Base-by-base conservation (phyloP, 2,329 filamentous ascomycete species). In the Neonectria faginata region DNA sequence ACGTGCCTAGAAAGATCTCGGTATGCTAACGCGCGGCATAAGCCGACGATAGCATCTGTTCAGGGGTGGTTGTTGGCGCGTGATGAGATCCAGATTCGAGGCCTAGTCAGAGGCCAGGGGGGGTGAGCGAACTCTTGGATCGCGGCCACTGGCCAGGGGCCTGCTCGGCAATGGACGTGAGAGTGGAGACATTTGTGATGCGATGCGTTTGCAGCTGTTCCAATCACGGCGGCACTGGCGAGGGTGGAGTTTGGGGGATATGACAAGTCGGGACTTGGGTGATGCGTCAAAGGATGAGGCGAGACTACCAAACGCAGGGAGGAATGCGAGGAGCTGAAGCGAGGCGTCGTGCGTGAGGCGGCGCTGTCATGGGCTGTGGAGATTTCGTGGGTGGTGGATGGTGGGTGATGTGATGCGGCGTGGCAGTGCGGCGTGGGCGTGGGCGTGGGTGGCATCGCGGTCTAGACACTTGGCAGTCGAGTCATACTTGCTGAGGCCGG, bases 181-280 rank as follows among this genome's bases (percentile, higher is more conserved):
- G 6, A 36, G 53, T 52, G 53, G 53, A 11, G 45, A 16, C 27
- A 27, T 5, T 18, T 22, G 41, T 22, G 47, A 48, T 52, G 31
- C 33, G 27, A 47, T 57, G 33, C 5, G 33, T 16, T 18, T n/a
- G 39, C 3, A 41, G 39, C 36, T 25, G 25, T 56, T 29, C 44
- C 44, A 53, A 60, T 61, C 31, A 25, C 25, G 33, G 42, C 31
- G 31, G n/a, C 31, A 36, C 25, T 55, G 55, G 9, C 10, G 11
- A 57, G 31, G 42, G 39, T 51, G 25, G 31, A 57, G 31, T 25
- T 50, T 47, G 53, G 44, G 20, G 27, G 51, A 52, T 61, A 33
- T 53, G 60, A 48, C 54, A 27, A 54, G 54, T 45, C 42, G 31
- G 27, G 47, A 36, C 53, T 52, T 31, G 53, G 53, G 25, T 56